Evolutionary conservation across 1,284 basidiomycete species (phyloP), one percentile per base, ranked within the genome.

Genomic region (Fomitopsis pinicola): DNA sequence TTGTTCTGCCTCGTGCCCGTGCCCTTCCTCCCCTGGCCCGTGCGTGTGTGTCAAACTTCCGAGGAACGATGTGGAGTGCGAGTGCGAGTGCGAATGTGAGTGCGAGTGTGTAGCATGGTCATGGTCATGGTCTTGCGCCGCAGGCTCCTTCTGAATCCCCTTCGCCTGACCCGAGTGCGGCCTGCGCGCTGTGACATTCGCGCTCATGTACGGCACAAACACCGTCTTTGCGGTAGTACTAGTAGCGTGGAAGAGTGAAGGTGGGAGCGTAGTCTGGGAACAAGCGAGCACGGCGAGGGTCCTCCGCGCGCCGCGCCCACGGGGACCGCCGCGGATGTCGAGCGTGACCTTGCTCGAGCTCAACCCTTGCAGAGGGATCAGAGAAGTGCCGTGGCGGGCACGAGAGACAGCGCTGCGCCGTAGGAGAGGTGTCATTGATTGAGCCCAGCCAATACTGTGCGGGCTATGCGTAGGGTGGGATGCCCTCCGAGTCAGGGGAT

Each of bases 1-100:
- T 72, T 87, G 82, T 68, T 90, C 89, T 28, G 88, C 85, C 46
- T 73, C 84, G 66, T 89, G 84, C n/a, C 77, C 77, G 64, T 89
- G 84, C 35, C 80, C 85, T 55, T 88, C 82, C 61, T 88, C 85
- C 30, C 76, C 80, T 69, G 91, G 88, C 45, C 83, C 82, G 71
- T 92, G 90, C 9, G 82, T 82, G 68, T 90, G 87, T 1, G 68
- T 59, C 9, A 73, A 61, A 0, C 73, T 71, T 52, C 80, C 76
- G 63, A 88, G 83, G 64, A 86, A 82, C 3, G 83, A 82, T 63
- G 86, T 84, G 4, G 82, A 81, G 64, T 84, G 83, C 10, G 81
- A 80, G 65, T 83, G 83, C 0, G 76, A 64, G 59, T 80, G 76
- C 2, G 65, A 61, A 55, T 69, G 66, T 8, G 68, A 69, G 62